Evolutionary conservation across 768 basidiomycete species (phyloP).

Genomic region (Collybia mongolica): DNA sequence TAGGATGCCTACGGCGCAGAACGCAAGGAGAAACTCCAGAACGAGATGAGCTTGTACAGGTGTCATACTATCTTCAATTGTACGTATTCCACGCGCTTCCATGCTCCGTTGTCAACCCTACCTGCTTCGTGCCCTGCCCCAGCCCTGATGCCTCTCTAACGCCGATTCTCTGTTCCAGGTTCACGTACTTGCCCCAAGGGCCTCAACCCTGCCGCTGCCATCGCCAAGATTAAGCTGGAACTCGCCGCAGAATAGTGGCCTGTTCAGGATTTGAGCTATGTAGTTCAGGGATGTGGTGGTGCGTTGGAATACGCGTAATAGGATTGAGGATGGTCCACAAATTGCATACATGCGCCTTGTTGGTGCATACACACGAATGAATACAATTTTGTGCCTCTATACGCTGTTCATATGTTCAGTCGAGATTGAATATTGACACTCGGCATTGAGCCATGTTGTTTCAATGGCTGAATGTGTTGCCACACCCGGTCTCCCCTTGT

Average conservation of each 20-base stretch:
- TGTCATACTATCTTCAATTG: constrained; percentile 99
- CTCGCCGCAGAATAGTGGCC: constrained; percentile 68
- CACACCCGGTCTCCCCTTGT: too few relatives aligned
- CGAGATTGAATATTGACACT: too few relatives aligned
- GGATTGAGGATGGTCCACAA: not conserved
- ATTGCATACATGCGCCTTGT: not conserved
- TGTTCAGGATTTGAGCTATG: not conserved
- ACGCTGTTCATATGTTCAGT: not conserved
- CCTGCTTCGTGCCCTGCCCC: not conserved
- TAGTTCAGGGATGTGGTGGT: too few relatives aligned
- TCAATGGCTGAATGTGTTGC: too few relatives aligned
- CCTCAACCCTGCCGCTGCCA: constrained; percentile 88
- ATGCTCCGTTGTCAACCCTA: not conserved
- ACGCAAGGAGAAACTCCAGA: constrained; percentile 91
- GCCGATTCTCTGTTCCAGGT: constrained; percentile 37
- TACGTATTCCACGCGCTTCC: constrained; percentile 27
- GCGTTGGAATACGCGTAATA: too few relatives aligned
- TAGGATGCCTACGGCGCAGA: constrained; percentile 77
- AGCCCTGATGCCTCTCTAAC: not conserved
- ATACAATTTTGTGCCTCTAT: too few relatives aligned
- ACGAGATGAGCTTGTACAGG: constrained; percentile 93
- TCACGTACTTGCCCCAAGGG: constrained; percentile 98
- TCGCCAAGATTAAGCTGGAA: constrained; percentile 92
- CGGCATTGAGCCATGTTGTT: too few relatives aligned
- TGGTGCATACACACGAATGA: too few relatives aligned